Evolutionary conservation across 495 filamentous ascomycete species (phyloP), one percentile per base, ranked within the genome.

Genomic region (Symbiotaphrina buchneri): DNA sequence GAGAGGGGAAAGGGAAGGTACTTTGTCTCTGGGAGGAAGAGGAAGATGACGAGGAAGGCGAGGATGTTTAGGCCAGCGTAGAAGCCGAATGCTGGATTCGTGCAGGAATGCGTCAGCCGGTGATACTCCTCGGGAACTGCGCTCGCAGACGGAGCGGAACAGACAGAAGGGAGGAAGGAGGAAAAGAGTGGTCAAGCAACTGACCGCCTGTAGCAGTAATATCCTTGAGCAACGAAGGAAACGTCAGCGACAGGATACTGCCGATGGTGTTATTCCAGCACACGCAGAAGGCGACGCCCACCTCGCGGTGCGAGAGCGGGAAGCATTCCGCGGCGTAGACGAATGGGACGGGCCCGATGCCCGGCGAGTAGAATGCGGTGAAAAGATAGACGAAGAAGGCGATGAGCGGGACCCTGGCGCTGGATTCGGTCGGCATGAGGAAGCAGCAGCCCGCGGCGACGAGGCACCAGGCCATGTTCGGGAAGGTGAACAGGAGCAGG

Each of bases 361-460:
- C 48, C 0, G 48, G 46, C 3, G 48, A 46, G 24, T 51, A 51
- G n/a, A 37, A 34, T 6, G 46, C 46, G 3, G 47, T 28, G 8
- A 28, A 4, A 16, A 28, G 26, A 28, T 14, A 28, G 3, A 28
- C 26, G 26, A 28, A 28, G 8, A 28, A 4, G 8, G 26, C 17
- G 26, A 28, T 16, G 17, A 28, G 26, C n/a, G n/a, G n/a, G n/a
- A n/a, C n/a, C n/a, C n/a, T n/a, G n/a, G n/a, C n/a, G n/a, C n/a
- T n/a, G n/a, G n/a, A n/a, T n/a, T 38, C 30, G 10, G 42, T 21
- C 10, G 56, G 50, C 24, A 71, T 67, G 33, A 58, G 60, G 41
- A 65, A 84, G 28, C 59, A 71, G 47, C 82, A 80, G n/a, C 79
- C 79, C 0, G 78, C 81, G 47, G 79, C 80, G 40, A 83, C 67